These are phyloP conservation scores for Pseudogymnoascus sp. DNA, from an alignment of 2,329 filamentous ascomycete genomes.

Conservation along the genomic window DNA sequence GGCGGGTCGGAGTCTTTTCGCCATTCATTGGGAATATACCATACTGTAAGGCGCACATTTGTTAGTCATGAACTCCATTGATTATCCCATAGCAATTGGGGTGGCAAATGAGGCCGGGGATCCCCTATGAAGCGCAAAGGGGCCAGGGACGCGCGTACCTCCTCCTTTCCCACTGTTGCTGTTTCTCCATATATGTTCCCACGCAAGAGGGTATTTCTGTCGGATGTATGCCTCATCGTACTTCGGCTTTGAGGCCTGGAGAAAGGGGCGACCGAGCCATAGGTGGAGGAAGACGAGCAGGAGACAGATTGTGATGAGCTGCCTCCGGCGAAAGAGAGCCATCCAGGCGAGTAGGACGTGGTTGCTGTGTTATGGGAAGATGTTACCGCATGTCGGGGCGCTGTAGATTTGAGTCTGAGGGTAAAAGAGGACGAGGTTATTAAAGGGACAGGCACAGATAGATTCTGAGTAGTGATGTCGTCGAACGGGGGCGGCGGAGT, in stretches of 20 bases:
- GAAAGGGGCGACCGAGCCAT: slow-evolving; percentile 3
- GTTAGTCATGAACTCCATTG: not conserved
- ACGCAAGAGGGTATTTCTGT: slow-evolving; percentile 1
- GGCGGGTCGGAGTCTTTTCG: slow-evolving; percentile 13
- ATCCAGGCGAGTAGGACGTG: not conserved
- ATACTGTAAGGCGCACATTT: not conserved
- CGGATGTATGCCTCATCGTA: not conserved
- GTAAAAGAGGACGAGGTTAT: not conserved
- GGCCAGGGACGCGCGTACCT: not conserved
- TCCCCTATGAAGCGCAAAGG: not conserved
- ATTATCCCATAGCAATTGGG: not conserved
- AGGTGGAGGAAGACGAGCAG: not conserved
- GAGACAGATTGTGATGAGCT: not conserved
- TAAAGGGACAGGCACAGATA: not conserved
- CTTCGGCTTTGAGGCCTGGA: not conserved
- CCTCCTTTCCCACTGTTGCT: slow-evolving; percentile 3
- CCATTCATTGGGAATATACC: slow-evolving; percentile 11
- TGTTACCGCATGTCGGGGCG: not conserved
- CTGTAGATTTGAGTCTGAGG: not conserved
- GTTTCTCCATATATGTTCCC: not conserved
- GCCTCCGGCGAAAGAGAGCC: not conserved
- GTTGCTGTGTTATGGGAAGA: not conserved
- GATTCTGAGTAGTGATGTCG: not conserved
- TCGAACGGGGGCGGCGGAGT: not conserved
- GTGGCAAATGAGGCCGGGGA: not conserved